phyloP scores from a whole-genome alignment of 2,329 filamentous ascomycete species.

The Alternaria triticimaculans region DNA sequence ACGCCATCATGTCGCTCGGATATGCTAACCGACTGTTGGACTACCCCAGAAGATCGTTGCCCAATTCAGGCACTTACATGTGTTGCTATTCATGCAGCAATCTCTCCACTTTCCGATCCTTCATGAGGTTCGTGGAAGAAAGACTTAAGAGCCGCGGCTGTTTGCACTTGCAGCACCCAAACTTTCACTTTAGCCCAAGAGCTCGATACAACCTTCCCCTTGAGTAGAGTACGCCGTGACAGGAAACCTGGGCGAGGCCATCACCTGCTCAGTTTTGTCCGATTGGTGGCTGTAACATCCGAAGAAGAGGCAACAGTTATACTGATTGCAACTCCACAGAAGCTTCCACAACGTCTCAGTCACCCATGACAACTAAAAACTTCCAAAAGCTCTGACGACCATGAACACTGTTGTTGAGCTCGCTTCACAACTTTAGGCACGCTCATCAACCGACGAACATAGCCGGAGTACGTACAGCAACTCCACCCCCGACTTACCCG shows the following conservation, averaged over 20 bases:
- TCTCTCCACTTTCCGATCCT: not conserved
- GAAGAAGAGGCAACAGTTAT: not conserved
- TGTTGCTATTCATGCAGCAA: not conserved
- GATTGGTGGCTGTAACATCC: not conserved
- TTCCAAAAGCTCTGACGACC: not conserved
- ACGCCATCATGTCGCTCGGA: not conserved
- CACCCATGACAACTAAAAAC: not conserved
- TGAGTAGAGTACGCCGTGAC: not conserved
- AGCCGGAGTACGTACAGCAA: not conserved
- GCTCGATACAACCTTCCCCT: not conserved
- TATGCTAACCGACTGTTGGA: not conserved
- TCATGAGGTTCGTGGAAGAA: not conserved
- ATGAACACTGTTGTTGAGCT: not conserved
- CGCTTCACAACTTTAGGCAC: not conserved
- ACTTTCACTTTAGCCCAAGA: not conserved
- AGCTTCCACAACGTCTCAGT: not conserved
- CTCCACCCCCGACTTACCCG: not conserved
- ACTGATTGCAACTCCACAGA: not conserved
- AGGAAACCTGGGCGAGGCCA: not conserved
- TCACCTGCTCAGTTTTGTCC: not conserved
- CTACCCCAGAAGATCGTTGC: not conserved
- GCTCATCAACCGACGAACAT: not conserved
- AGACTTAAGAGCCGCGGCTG: constrained; percentile 6
- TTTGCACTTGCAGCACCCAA: constrained; percentile 1
- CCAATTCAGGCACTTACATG: not conserved